Evolutionary conservation across 2,329 filamentous ascomycete species (phyloP), one percentile per base, ranked within the genome.

Genomic region (Pyrenophora teres): DNA sequence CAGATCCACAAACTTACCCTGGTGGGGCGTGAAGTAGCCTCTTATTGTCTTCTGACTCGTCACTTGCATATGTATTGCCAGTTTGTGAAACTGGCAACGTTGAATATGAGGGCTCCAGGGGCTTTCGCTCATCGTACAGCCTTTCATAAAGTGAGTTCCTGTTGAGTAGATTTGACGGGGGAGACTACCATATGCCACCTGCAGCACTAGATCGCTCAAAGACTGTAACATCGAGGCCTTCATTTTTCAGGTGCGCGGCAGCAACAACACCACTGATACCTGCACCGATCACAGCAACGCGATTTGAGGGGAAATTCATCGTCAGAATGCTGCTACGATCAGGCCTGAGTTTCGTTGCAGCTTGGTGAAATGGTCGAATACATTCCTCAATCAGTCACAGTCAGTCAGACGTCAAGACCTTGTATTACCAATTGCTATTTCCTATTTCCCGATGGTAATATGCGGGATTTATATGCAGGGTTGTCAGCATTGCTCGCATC

Each of bases 171-270:
- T 15, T 2, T 15, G 15, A 15, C 15, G 15, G 15, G 8, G 3
- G 15, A 6, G 1, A 44, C 42, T 71, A 82, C 83, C 83, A 85
- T 23, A 83, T 76, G 12, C 83, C 83, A 2, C 83, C 83, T n/a
- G 78, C 74, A 13, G 72, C 76, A 46, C 72, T 71, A 4, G 76
- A 79, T 46, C 83, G 74, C 55, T 86, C 83, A 56, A 81, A 84
- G 0, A 85, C 76, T 0, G 76, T 79, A 1, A 83, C 79, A 7
- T 83, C 73, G 7, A 74, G n/a, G 2, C 65, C 66, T 50, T 71
- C 68, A 12, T 58, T 69, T 30, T 59, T 64, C 8, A 74, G 50
- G 53, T 74, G 70, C 10, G 70, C 71, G 31, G 71, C 71, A 31
- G 71, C 62, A 9, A 66, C 65, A 3, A 74, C 61, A 39, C 72